Base-by-base conservation (phyloP, 2,329 filamentous ascomycete species). In the Nothophoma quercina region DNA sequence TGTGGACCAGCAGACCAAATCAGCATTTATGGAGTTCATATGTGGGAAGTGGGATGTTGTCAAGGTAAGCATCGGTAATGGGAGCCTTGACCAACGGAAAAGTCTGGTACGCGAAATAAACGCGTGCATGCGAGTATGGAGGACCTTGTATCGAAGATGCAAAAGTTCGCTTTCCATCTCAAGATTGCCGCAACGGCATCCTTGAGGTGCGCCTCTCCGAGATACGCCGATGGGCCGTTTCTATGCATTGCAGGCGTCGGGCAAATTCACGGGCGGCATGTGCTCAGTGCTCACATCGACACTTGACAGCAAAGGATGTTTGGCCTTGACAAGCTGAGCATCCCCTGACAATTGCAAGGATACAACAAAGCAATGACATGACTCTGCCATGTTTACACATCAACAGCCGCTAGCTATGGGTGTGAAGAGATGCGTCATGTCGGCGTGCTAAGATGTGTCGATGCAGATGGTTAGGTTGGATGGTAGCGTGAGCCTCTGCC, bases 261-360 rank as follows among this genome's bases (percentile, higher is more conserved):
- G 39, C 38, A 44, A 42, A 53, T 53, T 53, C 39, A 44, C 50
- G 50, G 50, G 50, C 38, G 50, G 38, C 36, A 43, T 46, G 50
- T 42, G 42, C 49, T 30, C 41, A 40, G 34, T 34, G 41, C 35
- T 46, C 35, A 46, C 41, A 28, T 35, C 30, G 36, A 46, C 41
- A 34, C 36, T 28, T 32, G 30, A 46, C 25, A 26, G 45, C 32
- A 10, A 10, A 32, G 21, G 33, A 28, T 13, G 16, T 10, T 30
- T 13, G 33, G 38, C 35, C 30, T 32, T 46, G 36, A 26, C 21
- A 23, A 35, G 5, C 7, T 19, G 2, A 25, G 30, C 12, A 25
- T n/a, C 15, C 8, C 22, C 21, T 33, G 32, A 42, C 19, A 15
- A 25, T 18, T 28, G 4, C 23, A 29, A 41, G 32, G 46, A 22